Evolutionary conservation across 2,329 filamentous ascomycete genomes (phyloP).

Genomic region (Cordyceps militaris): DNA sequence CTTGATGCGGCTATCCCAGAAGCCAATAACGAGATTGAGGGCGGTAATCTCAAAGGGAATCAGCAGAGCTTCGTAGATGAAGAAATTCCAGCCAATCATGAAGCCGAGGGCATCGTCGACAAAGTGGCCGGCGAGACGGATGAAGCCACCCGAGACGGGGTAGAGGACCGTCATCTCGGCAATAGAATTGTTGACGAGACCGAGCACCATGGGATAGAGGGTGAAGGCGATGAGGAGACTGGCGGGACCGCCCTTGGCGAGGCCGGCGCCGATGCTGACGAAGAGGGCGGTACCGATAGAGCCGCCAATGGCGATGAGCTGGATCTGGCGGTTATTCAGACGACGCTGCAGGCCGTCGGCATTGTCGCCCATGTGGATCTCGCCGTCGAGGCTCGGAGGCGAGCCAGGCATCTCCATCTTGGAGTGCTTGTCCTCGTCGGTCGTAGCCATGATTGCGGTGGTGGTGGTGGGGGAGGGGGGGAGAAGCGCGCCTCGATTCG

Average conservation of each 20-base stretch:
- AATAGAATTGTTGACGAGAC: conserved; percentile 56
- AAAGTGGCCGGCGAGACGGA: conserved; percentile 58
- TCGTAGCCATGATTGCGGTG: conserved; percentile 10
- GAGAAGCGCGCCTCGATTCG: neutral
- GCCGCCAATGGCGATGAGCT: conserved; percentile 52
- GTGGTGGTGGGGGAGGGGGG: neutral
- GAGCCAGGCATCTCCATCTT: conserved; percentile 20
- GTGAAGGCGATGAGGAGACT: conserved; percentile 53
- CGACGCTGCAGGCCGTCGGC: conserved; percentile 37
- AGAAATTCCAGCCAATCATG: conserved; percentile 38
- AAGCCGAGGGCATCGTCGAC: conserved; percentile 60
- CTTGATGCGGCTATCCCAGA: conserved; percentile 36
- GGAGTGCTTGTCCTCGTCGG: conserved; percentile 16
- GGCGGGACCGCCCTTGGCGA: conserved; percentile 36
- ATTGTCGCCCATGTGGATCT: conserved; percentile 24
- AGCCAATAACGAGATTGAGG: conserved; percentile 36
- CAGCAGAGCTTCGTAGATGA: conserved; percentile 37
- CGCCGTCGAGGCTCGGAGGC: conserved; percentile 19
- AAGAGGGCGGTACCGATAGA: conserved; percentile 54
- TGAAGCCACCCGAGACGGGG: conserved; percentile 56
- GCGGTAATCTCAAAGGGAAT: conserved; percentile 39
- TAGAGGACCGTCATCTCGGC: conserved; percentile 59
- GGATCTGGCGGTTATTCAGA: conserved; percentile 48
- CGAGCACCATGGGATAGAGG: conserved; percentile 49
- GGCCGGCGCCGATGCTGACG: conserved; percentile 53